phyloP scores from a whole-genome alignment of 2,329 filamentous ascomycete species.

The Sclerotinia glacialis region DNA sequence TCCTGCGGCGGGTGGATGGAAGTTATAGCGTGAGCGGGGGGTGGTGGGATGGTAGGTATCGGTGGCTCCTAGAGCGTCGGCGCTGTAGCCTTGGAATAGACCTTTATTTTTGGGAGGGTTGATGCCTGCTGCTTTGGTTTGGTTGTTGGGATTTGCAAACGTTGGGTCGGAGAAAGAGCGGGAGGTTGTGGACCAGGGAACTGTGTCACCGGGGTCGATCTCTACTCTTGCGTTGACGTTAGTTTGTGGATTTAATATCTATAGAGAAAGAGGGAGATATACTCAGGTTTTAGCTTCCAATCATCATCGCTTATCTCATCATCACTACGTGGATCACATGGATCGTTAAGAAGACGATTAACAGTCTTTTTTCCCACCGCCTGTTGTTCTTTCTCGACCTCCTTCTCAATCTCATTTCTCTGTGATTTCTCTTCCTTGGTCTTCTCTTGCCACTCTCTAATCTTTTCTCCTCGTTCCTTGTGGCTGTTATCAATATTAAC shows the following conservation, averaged over 20 bases:
- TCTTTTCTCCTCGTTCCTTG: not conserved
- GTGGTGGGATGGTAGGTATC: not conserved
- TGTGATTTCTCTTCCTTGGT: not conserved
- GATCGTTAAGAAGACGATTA: not conserved
- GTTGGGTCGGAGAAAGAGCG: not conserved
- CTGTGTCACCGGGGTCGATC: not conserved
- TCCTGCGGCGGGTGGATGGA: not conserved
- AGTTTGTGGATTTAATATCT: not conserved
- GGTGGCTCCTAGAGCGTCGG: not conserved
- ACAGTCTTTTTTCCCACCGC: not conserved
- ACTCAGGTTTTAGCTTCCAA: not conserved
- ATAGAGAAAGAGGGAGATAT: not conserved
- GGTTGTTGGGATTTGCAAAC: not conserved
- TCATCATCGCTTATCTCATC: not conserved
- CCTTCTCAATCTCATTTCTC: not conserved
- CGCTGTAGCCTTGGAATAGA: not conserved
- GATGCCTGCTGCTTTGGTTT: no score
- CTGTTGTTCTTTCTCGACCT: not conserved
- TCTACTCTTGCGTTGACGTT: not conserved
- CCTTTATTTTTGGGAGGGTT: not conserved
- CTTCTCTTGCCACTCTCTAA: not conserved
- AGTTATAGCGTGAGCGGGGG: not conserved
- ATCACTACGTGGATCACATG: not conserved
- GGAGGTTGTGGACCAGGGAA: not conserved
- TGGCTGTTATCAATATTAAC: not conserved